Conservation (phyloP, 2,329 filamentous ascomycete genomes). For the Colletotrichum sp. region DNA sequence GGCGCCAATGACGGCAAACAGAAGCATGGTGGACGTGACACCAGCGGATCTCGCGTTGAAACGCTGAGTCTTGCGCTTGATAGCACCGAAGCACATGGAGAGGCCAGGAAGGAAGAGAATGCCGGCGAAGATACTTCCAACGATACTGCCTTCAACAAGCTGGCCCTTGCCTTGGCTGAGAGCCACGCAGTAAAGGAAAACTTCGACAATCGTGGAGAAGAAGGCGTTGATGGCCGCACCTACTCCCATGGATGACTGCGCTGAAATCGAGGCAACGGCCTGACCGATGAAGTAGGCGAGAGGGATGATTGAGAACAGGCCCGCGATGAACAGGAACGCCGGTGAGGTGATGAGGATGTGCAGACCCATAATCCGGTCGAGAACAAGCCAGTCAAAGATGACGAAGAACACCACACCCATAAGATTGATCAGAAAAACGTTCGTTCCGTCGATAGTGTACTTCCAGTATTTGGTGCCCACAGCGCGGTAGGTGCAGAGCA, state of each 20-base stretch:
- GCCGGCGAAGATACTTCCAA: conserved; percentile 97
- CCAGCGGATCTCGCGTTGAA: conserved; percentile 97
- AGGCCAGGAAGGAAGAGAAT: conserved; percentile 92
- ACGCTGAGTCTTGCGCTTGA: conserved; percentile 96
- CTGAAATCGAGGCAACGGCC: conserved; percentile 96
- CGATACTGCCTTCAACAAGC: conserved; percentile 94
- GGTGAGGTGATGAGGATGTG: conserved; percentile 79
- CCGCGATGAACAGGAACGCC: conserved; percentile 84
- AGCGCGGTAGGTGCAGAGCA: conserved; percentile 96
- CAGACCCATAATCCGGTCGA: conserved; percentile 72
- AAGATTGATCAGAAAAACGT: conserved; percentile 98
- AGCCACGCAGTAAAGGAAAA: conserved; percentile 96
- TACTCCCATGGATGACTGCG: conserved; percentile 97
- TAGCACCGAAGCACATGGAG: conserved; percentile 98
- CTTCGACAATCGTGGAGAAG: conserved; percentile 96
- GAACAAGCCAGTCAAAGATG: conserved; percentile 88
- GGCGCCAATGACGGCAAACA: conserved; percentile 94
- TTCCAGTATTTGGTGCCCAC: conserved; percentile 98
- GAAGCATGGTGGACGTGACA: conserved; percentile 95
- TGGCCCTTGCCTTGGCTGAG: conserved; percentile 90
- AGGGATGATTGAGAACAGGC: conserved; percentile 91
- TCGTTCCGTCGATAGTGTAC: conserved; percentile 97
- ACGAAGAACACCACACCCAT: conserved; percentile 93
- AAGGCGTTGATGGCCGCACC: conserved; percentile 98
- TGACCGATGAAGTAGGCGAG: conserved; percentile 98